Evolutionary conservation across 2,329 filamentous ascomycete genomes (phyloP), one percentile per base, ranked within the genome.

Genomic region (Ceratocystis variospora): DNA sequence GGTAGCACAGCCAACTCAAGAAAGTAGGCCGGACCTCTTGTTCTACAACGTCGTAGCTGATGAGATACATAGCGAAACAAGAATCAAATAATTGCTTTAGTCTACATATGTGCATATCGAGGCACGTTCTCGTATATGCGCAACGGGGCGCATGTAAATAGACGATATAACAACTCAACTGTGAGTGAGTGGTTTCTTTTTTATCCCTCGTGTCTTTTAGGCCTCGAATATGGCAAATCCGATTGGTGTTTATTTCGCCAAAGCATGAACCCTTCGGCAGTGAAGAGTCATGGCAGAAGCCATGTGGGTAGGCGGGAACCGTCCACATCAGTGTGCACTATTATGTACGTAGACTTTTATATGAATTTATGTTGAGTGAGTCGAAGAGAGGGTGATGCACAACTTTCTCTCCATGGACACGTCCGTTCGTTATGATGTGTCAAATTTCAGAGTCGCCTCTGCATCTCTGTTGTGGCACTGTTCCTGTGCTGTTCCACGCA

Each of bases 401-500:
- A 15, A n/a, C 22, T 57, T 17, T 1, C 48, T 53, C n/a, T 5
- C 22, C n/a, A 8, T 53, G 53, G 17, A 57, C 53, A 57, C 53
- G 28, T 17, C 25, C 28, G n/a, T 33, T 59, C 53, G 33, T 33
- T 59, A n/a, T 59, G 55, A 59, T 59, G 55, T 59, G 28, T 59
- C 55, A 59, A 33, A 59, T 59, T 6, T 8, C 17, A 7, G 12
- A 8, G 19, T 31, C 3, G 12, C 17, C 12, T 59, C 22, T 33
- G 17, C 15, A n/a, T 37, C 55, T 59, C 28, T 59, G 55, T 59
- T 7, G 55, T 37, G 31, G 55, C 55, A 59, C 55, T 59, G 55
- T 59, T 59, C 55, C 33, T 37, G 28, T 33, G 19, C n/a, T 59
- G 55, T 59, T 37, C 55, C 55, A 59, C 55, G 55, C 55, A 37